Evolutionary conservation across 768 basidiomycete species (phyloP).

Genomic region (Dictyophora rubrovolvata): DNA sequence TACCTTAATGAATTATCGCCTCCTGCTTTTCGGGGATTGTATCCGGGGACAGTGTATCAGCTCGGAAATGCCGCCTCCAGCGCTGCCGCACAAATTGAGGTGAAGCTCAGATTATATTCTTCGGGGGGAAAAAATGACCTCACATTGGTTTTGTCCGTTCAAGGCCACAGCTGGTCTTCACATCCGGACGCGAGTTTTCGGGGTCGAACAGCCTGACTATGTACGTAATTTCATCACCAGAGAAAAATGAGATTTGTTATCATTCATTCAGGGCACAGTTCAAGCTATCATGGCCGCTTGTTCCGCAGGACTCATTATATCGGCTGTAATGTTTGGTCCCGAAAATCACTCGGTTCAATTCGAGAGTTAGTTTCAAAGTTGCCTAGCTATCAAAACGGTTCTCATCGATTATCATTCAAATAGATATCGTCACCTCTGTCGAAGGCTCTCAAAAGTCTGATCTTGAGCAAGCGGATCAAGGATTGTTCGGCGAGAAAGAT

Average conservation of each 20-base stretch:
- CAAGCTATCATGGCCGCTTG: constrained; percentile 3
- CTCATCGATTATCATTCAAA: not conserved
- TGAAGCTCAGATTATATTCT: not conserved
- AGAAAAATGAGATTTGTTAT: not conserved
- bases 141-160: not conserved
- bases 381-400: too few relatives aligned
- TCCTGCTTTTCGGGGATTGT: constrained; percentile 79
- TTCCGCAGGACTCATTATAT: not conserved
- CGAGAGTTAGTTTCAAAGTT: not conserved
- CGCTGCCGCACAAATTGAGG: constrained; percentile 3
- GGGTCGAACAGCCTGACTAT: constrained; percentile 1
- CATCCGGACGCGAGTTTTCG: not conserved
- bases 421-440: not conserved
- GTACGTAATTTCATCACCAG: not conserved
- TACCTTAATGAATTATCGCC: constrained; percentile 79
- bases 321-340: not conserved
- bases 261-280: not conserved
- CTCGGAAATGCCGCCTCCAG: constrained; percentile 44
- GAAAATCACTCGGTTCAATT: not conserved
- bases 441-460: not conserved
- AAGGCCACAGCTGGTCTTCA: constrained; percentile 2
- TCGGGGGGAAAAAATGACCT: not conserved
- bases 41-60: constrained; percentile 80
- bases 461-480: not conserved
- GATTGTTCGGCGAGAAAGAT: not conserved